Conservation (phyloP, 257 asterid genomes). For the Solanum clarkiae region DNA sequence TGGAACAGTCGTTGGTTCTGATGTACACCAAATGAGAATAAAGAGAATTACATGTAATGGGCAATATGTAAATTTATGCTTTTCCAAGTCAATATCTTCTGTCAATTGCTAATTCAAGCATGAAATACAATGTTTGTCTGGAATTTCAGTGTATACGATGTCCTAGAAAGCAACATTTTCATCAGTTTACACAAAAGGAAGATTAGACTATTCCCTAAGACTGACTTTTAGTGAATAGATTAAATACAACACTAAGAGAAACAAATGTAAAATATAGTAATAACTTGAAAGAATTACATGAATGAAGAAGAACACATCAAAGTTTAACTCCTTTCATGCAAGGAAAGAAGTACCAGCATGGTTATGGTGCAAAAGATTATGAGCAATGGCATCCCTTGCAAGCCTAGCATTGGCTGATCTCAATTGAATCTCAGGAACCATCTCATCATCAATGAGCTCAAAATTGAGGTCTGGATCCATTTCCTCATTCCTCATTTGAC, state of each 20-base stretch:
- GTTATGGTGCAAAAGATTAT: slow-evolving; percentile 76
- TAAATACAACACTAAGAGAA: not conserved
- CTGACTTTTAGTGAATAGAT: not conserved
- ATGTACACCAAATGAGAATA: not conserved
- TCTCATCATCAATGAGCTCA: slow-evolving; percentile 76
- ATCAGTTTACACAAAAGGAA: not conserved
- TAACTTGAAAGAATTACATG: not conserved
- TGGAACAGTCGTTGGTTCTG: not conserved
- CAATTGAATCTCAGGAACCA: slow-evolving; percentile 60
- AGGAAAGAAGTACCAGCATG: slow-evolving; percentile 85
- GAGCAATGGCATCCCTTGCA: slow-evolving; percentile 75
- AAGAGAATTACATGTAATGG: not conserved
- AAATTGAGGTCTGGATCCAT: slow-evolving; percentile 34
- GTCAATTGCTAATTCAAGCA: not conserved
- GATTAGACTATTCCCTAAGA: not conserved
- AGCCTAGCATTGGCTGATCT: slow-evolving; percentile 56
- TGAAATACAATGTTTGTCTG: slow-evolving; percentile 7
- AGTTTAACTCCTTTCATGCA: slow-evolving; percentile 12
- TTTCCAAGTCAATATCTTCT: not conserved
- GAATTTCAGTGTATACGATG: slow-evolving; percentile 6
- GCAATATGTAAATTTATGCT: not conserved
- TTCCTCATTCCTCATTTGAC: slow-evolving; percentile 63
- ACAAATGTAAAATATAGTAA: slow-evolving; percentile 3
- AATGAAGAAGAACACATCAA: not conserved
- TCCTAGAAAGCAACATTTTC: slow-evolving; percentile 3